Evolutionary conservation across 805 yeast species (phyloP).

Genomic region (Scheffersomyces stipitis): DNA sequence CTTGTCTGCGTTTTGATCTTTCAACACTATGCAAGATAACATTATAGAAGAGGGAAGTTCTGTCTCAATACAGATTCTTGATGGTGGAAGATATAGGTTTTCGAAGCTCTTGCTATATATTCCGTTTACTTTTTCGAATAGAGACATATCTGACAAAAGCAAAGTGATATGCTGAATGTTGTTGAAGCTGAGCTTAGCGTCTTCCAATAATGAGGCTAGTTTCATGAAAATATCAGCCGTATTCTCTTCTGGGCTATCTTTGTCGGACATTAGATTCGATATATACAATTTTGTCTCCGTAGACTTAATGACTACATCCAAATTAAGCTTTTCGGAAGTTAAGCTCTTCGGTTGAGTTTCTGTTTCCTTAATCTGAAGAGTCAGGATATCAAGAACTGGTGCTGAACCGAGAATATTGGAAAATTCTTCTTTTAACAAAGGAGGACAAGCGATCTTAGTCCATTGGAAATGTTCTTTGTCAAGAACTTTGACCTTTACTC

Average conservation of each 20-base stretch:
- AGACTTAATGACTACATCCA: not conserved
- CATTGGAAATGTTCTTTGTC: conserved; percentile 30
- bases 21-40: conserved; percentile 58
- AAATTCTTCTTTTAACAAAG: conserved; percentile 43
- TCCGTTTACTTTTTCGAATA: conserved; percentile 61
- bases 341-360: not conserved
- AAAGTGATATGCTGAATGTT: conserved; percentile 62
- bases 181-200: conserved; percentile 33
- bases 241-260: conserved; percentile 35
- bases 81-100: conserved; percentile 70
- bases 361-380: not conserved
- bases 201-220: conserved; percentile 32
- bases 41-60: conserved; percentile 46
- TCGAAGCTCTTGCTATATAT: conserved; percentile 59
- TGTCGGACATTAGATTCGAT: conserved; percentile 27
- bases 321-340: not conserved
- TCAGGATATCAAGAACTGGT: not conserved
- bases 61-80: conserved; percentile 82
- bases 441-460: conserved; percentile 25
- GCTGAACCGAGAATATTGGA: conserved; percentile 27
- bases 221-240: conserved; percentile 48
- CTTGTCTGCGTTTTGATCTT: conserved; percentile 11
- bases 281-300: conserved; percentile 22
- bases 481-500: conserved; percentile 49
- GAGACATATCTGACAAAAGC: conserved; percentile 60